Conservation (phyloP, 768 basidiomycete genomes). For the Leccinum ochraceum region DNA sequence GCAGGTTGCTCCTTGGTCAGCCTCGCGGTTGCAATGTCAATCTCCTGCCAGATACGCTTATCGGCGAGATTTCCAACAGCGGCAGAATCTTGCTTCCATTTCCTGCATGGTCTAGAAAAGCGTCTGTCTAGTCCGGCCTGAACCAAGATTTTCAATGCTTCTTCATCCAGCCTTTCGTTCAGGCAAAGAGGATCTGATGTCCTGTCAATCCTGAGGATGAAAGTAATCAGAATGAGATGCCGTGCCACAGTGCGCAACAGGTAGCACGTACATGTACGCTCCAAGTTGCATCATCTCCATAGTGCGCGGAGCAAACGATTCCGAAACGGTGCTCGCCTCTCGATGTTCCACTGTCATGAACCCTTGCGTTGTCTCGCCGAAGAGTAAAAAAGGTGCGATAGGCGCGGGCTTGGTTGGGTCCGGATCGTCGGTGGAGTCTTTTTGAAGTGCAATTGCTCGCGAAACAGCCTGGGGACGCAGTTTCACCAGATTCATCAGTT, state of each 20-base stretch:
- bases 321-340: slow-evolving; percentile 9
- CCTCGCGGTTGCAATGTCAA: background rate
- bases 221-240: background rate
- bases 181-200: slow-evolving; percentile 27
- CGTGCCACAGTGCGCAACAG: background rate
- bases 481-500: background rate
- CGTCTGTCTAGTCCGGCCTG: slow-evolving; percentile 30
- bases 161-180: slow-evolving; percentile 24
- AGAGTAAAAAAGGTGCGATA: slow-evolving; percentile 33
- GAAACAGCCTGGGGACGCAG: slow-evolving; percentile 11
- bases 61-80: background rate
- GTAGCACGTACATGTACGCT: slow-evolving; percentile 18
- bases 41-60: background rate
- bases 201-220: slow-evolving; percentile 13
- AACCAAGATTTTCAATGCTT: slow-evolving; percentile 30
- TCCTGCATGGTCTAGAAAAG: slow-evolving; percentile 20
- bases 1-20: slow-evolving; percentile 7
- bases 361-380: slow-evolving; percentile 43
- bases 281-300: slow-evolving; percentile 16
- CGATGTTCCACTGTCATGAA: slow-evolving; percentile 37
- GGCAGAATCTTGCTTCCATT: slow-evolving; percentile 23
- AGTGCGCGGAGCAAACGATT: background rate
- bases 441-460: slow-evolving; percentile 13
- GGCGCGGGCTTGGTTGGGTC: slow-evolving; percentile 6
- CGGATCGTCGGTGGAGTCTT: slow-evolving; percentile 8